phyloP scores from a whole-genome alignment of 1,284 basidiomycete species.

The Trametes sp. region DNA sequence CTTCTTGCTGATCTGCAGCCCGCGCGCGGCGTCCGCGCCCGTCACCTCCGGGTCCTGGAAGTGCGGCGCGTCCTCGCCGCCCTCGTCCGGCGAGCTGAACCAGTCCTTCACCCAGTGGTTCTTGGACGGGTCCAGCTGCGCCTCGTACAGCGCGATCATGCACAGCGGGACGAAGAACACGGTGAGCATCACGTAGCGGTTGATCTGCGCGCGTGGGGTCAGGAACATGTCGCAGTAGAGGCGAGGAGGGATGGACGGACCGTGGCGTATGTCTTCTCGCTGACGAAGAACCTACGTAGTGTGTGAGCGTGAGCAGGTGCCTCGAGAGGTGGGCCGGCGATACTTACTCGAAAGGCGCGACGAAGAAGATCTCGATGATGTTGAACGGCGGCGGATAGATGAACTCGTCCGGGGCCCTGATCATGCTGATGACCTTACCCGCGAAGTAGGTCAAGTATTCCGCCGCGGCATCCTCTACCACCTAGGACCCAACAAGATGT shows the following conservation, averaged over 20 bases:
- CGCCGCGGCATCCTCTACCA: conserved; percentile 71
- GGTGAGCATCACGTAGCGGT: conserved; percentile 77
- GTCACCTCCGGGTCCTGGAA: conserved; percentile 69
- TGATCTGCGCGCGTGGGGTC: conserved; percentile 55
- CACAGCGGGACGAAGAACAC: conserved; percentile 85
- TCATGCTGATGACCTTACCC: conserved; percentile 82
- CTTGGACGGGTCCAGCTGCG: conserved; percentile 56
- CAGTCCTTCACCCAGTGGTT: conserved; percentile 75
- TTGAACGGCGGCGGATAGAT: conserved; percentile 86
- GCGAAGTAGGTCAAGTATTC: conserved; percentile 92
- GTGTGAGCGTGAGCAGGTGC: not conserved
- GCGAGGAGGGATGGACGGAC: conserved; percentile 42
- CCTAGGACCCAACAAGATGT: conserved; percentile 39
- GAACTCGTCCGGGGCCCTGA: conserved; percentile 83
- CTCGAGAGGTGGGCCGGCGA: not conserved
- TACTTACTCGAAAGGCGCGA: conserved; percentile 87
- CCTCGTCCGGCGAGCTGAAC: conserved; percentile 68
- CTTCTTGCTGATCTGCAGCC: conserved; percentile 75
- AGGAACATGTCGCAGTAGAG: not conserved
- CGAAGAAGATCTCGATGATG: conserved; percentile 80
- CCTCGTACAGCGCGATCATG: conserved; percentile 81
- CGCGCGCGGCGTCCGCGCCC: conserved; percentile 60
- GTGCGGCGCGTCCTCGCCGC: conserved; percentile 66
- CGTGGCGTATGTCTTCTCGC: conserved; percentile 59
- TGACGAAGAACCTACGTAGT: conserved; percentile 55